Evolutionary conservation across 768 basidiomycete species (phyloP).

Genomic region (Suillus americanus): DNA sequence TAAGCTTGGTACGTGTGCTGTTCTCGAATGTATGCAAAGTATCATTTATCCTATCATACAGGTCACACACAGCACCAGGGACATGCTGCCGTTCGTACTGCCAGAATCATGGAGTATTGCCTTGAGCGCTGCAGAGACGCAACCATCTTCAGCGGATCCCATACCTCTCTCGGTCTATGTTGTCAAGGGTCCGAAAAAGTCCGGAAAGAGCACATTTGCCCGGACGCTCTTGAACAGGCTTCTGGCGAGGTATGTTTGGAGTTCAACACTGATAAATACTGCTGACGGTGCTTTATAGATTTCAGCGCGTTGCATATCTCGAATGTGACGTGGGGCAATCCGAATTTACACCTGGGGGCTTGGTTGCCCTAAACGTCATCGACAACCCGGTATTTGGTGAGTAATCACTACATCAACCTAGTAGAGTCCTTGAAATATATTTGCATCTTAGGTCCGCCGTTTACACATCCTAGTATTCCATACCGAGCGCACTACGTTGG

Average conservation of each 20-base stretch:
- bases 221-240: conserved; percentile 72
- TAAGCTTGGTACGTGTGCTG: conserved; percentile 47
- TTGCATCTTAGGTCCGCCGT: conserved; percentile 68
- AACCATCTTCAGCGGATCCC: conserved; percentile 9
- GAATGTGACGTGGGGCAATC: conserved; percentile 95
- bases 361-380: conserved; percentile 77
- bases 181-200: conserved; percentile 82
- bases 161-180: conserved; percentile 46
- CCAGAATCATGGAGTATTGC: conserved; percentile 38
- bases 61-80: conserved; percentile 27
- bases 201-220: conserved; percentile 90
- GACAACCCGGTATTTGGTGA: conserved; percentile 71
- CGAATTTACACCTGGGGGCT: conserved; percentile 86
- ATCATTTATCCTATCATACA: conserved; percentile 18
- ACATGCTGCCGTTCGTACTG: conserved; percentile 33
- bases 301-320: conserved; percentile 81
- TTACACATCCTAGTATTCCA: conserved; percentile 78
- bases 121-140: conserved; percentile 15
- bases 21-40: conserved; percentile 41
- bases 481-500: conserved; percentile 81
- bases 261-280: neutral
- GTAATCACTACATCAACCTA: neutral
- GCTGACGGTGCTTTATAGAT: conserved; percentile 40
- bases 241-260: conserved; percentile 44
- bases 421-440: neutral